Percentiles rank a stretch among this genome's conserved stretches.
phyloP scores from a whole-genome alignment of 768 basidiomycete genomes.

The Suillus brevipes region DNA sequence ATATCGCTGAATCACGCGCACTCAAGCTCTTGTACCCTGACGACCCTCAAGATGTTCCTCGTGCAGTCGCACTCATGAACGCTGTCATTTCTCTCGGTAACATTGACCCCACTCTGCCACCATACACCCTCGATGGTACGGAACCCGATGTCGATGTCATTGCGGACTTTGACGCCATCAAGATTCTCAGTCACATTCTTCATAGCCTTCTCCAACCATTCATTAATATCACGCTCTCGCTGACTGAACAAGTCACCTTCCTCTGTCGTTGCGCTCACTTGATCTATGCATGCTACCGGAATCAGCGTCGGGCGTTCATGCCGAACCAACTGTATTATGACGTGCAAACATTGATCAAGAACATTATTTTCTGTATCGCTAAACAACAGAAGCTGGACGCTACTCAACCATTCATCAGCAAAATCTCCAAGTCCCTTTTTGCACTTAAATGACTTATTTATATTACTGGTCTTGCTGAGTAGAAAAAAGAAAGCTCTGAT shows the following conservation, averaged over 20 bases:
- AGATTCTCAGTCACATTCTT: slow-evolving; percentile 14
- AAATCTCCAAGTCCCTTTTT: no score
- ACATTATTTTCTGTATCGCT: slow-evolving; percentile 16
- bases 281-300: slow-evolving; percentile 19
- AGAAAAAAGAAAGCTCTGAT: no score
- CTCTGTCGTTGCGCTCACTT: slow-evolving; percentile 31
- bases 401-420: slow-evolving; percentile 13
- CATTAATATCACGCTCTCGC: slow-evolving; percentile 24
- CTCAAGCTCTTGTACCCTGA: slow-evolving; percentile 25
- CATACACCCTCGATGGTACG: neutral
- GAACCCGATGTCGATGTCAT: neutral
- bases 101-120: neutral
- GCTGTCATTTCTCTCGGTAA: slow-evolving; percentile 8
- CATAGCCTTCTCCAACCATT: slow-evolving; percentile 27
- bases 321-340: slow-evolving; percentile 27
- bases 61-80: slow-evolving; percentile 29
- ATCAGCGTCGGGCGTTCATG: slow-evolving; percentile 22
- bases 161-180: slow-evolving; percentile 6
- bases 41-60: slow-evolving; percentile 36
- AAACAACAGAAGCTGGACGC: slow-evolving; percentile 27
- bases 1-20: neutral
- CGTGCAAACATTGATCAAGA: slow-evolving; percentile 30
- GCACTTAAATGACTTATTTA: no score
- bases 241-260: slow-evolving; percentile 30
- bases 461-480: no score